Evolutionary conservation across 2,329 filamentous ascomycete genomes (phyloP).

Genomic region (Diaporthe citriasiana): DNA sequence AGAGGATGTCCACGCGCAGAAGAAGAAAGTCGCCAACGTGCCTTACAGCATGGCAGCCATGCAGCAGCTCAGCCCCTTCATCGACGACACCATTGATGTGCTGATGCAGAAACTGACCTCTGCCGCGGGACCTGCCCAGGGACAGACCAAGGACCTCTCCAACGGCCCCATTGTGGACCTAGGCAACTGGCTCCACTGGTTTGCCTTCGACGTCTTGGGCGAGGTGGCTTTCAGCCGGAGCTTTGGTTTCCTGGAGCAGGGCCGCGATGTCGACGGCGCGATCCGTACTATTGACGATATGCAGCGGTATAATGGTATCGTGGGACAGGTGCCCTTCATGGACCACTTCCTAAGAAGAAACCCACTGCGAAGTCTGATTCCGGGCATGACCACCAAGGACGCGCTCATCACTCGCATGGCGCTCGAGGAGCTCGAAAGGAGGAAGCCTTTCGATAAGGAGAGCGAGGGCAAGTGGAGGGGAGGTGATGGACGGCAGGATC

Average conservation of each 20-base stretch:
- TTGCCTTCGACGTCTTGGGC: conserved; percentile 65
- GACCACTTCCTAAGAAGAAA: conserved; percentile 64
- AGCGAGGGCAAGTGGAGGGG: conserved; percentile 56
- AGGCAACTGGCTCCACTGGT: conserved; percentile 61
- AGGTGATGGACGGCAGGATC: conserved; percentile 62
- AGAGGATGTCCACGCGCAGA: conserved; percentile 67
- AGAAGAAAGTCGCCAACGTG: conserved; percentile 67
- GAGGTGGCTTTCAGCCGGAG: conserved; percentile 65
- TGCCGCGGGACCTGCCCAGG: conserved; percentile 49
- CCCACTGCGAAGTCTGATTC: conserved; percentile 61
- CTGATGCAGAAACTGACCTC: conserved; percentile 59
- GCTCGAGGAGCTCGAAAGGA: conserved; percentile 62
- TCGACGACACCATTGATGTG: conserved; percentile 65
- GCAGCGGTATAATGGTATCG: conserved; percentile 66
- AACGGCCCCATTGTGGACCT: conserved; percentile 57
- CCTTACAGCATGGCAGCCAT: conserved; percentile 68
- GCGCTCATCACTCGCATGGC: conserved; percentile 67
- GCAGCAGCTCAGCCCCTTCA: conserved; percentile 65
- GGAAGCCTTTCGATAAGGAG: conserved; percentile 62
- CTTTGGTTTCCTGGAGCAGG: conserved; percentile 67
- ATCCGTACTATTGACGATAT: conserved; percentile 67
- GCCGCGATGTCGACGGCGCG: conserved; percentile 63
- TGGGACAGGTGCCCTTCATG: conserved; percentile 65
- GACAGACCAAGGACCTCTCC: conserved; percentile 41
- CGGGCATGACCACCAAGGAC: conserved; percentile 59